Base-by-base conservation (phyloP, 352 stramenopile genomes). In the Phytophthora uliginosa region DNA sequence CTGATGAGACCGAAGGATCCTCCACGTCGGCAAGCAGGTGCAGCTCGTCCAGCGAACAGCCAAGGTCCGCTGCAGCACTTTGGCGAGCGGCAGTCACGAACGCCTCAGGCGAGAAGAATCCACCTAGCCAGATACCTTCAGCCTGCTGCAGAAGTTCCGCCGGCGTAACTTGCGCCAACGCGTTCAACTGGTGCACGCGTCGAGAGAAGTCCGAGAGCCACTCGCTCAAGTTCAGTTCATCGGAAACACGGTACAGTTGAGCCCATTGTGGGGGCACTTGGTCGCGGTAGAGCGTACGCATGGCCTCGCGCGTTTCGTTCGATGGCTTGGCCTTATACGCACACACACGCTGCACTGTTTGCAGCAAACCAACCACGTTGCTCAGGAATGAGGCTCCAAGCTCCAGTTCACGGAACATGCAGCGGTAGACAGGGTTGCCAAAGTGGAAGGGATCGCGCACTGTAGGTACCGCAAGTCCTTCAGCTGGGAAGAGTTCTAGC, bases 11-110 rank as follows among this genome's bases (percentile, higher is more conserved):
- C 18, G 71, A 72, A 28, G 67, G 38, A n/a, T 76, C 61, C 33
- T 81, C 75, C 47, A 97, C 79, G 58, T 92, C 82, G 1, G 94
- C 88, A 22, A 95, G 81, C 28, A 98, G 79, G 48, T 86, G 82
- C 22, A 98, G 75, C 59, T 97, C 89, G 51, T 98, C 94, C 31
- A 98, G 78, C 24, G 93, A 97, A 66, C 93, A 98, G 10, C 79
- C 68, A 50, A 91, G 79, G 31, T 83, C 69, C 0, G 91, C 81
- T 4, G 96, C 95, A 42, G 95, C 92, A 33, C 90, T 89, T 83
- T 99, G 96, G 4, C 96, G 84, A 6, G 87, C 97, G 5, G 95
- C 95, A 6, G 94, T 98, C 48, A 99, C 82, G 47, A 98, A 98
- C 40, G 94, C 93, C 62, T 98, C 95, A 7, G 96, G 94, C 8